Percentiles rank a stretch among this genome's conserved stretches.
phyloP scores from a whole-genome alignment of 768 basidiomycete genomes.

The Glaciozyma antarctica region DNA sequence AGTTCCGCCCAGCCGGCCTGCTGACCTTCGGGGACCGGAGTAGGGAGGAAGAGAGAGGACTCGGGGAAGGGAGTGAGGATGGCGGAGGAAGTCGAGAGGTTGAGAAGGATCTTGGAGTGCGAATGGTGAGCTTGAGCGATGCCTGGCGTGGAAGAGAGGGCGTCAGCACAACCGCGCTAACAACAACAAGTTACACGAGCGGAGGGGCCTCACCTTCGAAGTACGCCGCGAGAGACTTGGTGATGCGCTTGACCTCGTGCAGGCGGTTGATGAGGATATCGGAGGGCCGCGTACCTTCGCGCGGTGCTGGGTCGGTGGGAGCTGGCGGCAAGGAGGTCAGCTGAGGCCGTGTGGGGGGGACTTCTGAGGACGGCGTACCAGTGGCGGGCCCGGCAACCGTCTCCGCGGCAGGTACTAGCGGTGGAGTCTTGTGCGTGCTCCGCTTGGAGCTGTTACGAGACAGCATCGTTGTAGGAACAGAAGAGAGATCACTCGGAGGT shows the following conservation, averaged over 20 bases:
- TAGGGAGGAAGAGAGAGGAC: constrained; percentile 23
- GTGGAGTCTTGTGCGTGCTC: not conserved
- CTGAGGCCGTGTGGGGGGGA: not conserved
- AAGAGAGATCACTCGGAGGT: too few relatives aligned
- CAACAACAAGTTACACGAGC: not conserved
- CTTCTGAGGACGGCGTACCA: not conserved
- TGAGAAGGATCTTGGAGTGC: constrained; percentile 8
- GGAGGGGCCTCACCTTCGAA: not conserved
- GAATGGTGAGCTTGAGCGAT: constrained; percentile 16
- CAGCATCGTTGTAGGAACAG: not conserved
- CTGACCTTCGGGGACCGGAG: not conserved
- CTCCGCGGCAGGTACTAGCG: not conserved
- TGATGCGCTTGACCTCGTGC: constrained; percentile 1
- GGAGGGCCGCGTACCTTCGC: not conserved
- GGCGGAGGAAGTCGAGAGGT: not conserved
- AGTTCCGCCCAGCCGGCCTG: constrained; percentile 22
- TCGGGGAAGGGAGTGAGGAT: constrained; percentile 20
- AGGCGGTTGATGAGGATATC: not conserved
- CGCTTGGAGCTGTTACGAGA: not conserved
- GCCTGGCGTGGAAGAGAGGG: too few relatives aligned
- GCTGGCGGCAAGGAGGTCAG: not conserved
- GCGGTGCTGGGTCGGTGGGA: constrained; percentile 1
- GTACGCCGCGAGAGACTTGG: not conserved
- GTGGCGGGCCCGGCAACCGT: not conserved
- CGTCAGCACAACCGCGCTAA: too few relatives aligned